Conservation (phyloP, 805 yeast genomes). For the Yarrowia divulgata region DNA sequence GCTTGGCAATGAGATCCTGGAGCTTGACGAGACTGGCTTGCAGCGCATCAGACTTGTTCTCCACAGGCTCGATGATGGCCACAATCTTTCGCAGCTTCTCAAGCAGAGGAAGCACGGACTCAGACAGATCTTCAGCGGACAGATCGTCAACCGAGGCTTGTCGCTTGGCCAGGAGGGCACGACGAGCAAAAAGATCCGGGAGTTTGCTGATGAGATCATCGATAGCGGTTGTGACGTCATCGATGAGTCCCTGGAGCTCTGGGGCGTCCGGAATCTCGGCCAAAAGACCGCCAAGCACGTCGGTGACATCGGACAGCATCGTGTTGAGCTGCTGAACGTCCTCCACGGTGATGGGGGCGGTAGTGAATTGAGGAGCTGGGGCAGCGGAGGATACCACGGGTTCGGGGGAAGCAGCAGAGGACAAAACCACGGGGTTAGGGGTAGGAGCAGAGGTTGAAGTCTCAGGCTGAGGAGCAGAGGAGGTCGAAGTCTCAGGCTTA, state of each 20-base stretch:
- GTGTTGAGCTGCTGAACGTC: background rate
- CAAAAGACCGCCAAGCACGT: background rate
- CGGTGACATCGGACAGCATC: background rate
- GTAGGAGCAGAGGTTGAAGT: too few relatives aligned
- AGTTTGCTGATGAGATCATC: background rate
- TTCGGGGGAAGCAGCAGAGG: too few relatives aligned
- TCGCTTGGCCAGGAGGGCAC: background rate
- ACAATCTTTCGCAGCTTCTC: background rate
- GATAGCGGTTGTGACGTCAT: background rate
- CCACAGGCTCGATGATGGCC: constrained; percentile 1
- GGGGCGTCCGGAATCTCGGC: background rate
- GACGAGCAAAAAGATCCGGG: background rate
- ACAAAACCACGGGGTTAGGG: too few relatives aligned
- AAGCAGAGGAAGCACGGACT: background rate
- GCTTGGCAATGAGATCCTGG: background rate
- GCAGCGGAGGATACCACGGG: too few relatives aligned
- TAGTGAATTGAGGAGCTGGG: too few relatives aligned
- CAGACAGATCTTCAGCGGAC: background rate
- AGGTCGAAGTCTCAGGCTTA: too few relatives aligned
- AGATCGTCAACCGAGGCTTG: background rate
- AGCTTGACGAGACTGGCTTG: background rate
- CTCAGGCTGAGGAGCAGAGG: too few relatives aligned
- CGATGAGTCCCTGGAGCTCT: background rate
- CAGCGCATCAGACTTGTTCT: background rate
- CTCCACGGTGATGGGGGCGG: background rate